phyloP scores from a whole-genome alignment of 1,139 yeast genomes.

The Taiozyma onychis region DNA sequence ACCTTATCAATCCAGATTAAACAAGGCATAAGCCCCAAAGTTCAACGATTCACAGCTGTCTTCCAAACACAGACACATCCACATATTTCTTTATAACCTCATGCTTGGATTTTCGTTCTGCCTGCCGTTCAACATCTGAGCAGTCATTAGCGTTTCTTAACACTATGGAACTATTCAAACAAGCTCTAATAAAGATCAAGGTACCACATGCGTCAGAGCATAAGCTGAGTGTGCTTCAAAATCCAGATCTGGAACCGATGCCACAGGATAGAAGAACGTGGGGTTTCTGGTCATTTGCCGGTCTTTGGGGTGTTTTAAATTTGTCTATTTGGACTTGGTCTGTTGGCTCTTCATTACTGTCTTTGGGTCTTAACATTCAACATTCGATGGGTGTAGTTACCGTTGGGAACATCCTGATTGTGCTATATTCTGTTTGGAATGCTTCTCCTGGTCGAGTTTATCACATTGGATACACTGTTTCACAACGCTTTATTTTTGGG shows the following conservation, averaged over 20 bases:
- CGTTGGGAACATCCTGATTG: conserved; percentile 26
- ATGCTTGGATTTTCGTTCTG: neutral
- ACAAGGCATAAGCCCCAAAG: neutral
- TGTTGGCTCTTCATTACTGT: conserved; percentile 26
- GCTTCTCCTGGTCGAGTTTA: conserved; percentile 27
- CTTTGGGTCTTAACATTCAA: conserved; percentile 28
- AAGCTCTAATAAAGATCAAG: conserved; percentile 13
- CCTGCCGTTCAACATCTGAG: neutral
- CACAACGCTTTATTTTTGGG: conserved; percentile 29
- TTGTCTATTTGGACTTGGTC: conserved; percentile 27
- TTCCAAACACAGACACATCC: neutral
- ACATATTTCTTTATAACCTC: no score
- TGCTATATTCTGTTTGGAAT: conserved; percentile 22
- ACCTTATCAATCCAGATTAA: neutral
- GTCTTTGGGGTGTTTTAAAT: conserved; percentile 28
- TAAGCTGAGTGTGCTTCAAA: conserved; percentile 17
- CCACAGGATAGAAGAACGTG: conserved; percentile 26
- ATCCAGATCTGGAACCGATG: conserved; percentile 29
- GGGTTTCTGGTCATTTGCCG: conserved; percentile 28
- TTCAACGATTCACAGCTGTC: neutral
- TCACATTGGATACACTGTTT: conserved; percentile 28
- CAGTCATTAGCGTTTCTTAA: neutral
- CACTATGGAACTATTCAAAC: neutral
- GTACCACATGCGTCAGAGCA: conserved; percentile 23
- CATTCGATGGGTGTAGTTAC: conserved; percentile 32